Evolutionary conservation across 345 rosid genomes (phyloP), one percentile per base, ranked within the genome.

Genomic region (Lenwebbia sp.): DNA sequence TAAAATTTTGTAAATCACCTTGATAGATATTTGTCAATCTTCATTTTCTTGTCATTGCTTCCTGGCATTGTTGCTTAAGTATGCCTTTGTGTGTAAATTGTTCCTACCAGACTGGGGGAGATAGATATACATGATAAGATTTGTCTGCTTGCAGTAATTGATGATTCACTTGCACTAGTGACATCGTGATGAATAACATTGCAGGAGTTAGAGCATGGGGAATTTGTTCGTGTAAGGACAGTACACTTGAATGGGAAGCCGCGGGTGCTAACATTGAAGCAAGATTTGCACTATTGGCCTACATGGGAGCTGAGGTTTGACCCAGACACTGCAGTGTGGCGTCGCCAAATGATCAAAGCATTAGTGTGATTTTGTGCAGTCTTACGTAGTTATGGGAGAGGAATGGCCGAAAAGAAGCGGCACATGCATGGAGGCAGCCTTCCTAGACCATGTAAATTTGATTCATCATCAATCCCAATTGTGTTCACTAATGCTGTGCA

Each of bases 271-370:
- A 94, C 99, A 17, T 86, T 97, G 87, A 97, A 97, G 92, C 98
- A 97, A 87, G 99, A 96, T 92, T 91, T 97, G 78, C 99, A 96
- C 88, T 96, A 97, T 85, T 97, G 98, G 99, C 98, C 98, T 28
- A 94, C 98, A 22, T 96, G 99, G 99, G 96, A 94, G 90, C 89
- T 95, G 87, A 92, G 93, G 86, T 97, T 96, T 84, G 95, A 97
- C 84, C 95, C 99, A 10, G 92, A 89, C 82, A 89, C 91, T 40
- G 95, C 96, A 85, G 88, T 92, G 83, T 97, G 99, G 99, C 92
- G 90, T 30, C 92, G 98, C 85, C 49, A 88, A 47, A 88, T 87
- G 13, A 92, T 97, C 90, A 95, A 92, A 88, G 90, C 95, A 51
- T 89, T 95, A 92, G 28, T 50, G 40, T 10, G 76, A 15, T 49